These are phyloP conservation scores for Hordeum marinum DNA, from an alignment of 176 grass and related monocot genomes.

Conservation along the genomic window DNA sequence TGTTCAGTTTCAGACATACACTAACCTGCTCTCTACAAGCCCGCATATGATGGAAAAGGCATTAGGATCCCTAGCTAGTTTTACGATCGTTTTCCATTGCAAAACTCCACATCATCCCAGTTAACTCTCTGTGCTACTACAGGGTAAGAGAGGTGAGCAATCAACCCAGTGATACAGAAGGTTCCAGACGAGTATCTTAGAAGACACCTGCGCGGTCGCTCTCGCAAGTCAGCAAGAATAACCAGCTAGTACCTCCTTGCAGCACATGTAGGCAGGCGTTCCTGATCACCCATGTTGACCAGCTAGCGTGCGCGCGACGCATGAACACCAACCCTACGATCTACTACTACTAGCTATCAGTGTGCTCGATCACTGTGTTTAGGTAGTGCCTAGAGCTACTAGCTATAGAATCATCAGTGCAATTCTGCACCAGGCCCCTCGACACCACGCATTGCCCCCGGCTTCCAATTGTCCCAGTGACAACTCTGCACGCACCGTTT, in stretches of 20 bases:
- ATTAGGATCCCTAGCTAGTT: too few relatives aligned
- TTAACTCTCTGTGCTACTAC: neutral
- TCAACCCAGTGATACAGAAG: neutral
- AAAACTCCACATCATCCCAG: neutral
- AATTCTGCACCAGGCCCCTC: neutral
- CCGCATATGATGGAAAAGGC: too few relatives aligned
- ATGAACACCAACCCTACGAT: neutral
- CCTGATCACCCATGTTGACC: too few relatives aligned
- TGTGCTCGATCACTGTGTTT: neutral
- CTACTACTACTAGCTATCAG: neutral
- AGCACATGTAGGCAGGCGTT: neutral
- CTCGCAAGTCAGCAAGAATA: neutral
- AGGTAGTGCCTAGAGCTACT: neutral
- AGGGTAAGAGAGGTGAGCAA: neutral
- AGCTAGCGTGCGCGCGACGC: neutral
- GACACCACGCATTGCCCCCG: neutral
- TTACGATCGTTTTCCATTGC: neutral
- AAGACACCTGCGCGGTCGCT: neutral
- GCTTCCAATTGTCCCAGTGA: neutral
- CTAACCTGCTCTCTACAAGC: too few relatives aligned
- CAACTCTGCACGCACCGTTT: neutral
- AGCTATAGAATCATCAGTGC: neutral
- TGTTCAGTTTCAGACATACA: too few relatives aligned
- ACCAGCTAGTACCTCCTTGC: too few relatives aligned
- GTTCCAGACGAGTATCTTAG: neutral